phyloP scores from a whole-genome alignment of 2,329 filamentous ascomycete species.

The Lizonia empirigonia region DNA sequence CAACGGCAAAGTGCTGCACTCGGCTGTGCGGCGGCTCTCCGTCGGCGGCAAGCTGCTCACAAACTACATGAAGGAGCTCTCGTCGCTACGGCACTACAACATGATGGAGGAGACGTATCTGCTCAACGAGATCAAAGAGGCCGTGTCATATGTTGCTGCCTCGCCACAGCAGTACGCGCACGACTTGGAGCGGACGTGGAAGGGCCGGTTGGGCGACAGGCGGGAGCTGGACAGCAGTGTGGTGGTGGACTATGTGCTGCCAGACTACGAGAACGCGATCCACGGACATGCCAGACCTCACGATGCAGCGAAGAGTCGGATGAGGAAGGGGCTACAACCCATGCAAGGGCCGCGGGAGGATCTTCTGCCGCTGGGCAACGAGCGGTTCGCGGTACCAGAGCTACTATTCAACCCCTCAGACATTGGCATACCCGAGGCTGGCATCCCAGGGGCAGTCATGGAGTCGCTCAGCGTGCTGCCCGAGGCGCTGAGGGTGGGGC shows the following conservation, averaged over 20 bases:
- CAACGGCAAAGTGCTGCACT: slow-evolving; percentile 77
- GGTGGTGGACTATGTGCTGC: slow-evolving; percentile 89
- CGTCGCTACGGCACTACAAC: slow-evolving; percentile 91
- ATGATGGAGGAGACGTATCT: slow-evolving; percentile 93
- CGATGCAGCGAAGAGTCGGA: slow-evolving; percentile 67
- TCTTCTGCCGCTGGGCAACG: slow-evolving; percentile 83
- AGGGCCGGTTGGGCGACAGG: slow-evolving; percentile 62
- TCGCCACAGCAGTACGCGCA: slow-evolving; percentile 65
- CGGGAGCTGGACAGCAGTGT: slow-evolving; percentile 61
- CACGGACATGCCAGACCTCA: slow-evolving; percentile 78
- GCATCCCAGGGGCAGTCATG: slow-evolving; percentile 80
- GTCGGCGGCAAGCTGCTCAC: slow-evolving; percentile 92
- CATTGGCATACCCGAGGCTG: slow-evolving; percentile 81
- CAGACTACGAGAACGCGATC: slow-evolving; percentile 70
- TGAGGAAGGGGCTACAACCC: slow-evolving; percentile 57
- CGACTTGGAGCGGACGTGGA: slow-evolving; percentile 86
- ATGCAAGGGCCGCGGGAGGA: slow-evolving; percentile 68
- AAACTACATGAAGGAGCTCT: slow-evolving; percentile 86
- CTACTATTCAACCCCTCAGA: slow-evolving; percentile 86
- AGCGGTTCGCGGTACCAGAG: slow-evolving; percentile 89
- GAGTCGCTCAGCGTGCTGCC: slow-evolving; percentile 78
- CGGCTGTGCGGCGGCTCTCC: slow-evolving; percentile 82
- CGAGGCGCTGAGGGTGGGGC: slow-evolving; percentile 78
- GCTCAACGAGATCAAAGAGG: slow-evolving; percentile 95
- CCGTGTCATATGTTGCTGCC: slow-evolving; percentile 78